Evolutionary conservation across 2,329 filamentous ascomycete species (phyloP).

Genomic region (Sordariomycetes sp.): DNA sequence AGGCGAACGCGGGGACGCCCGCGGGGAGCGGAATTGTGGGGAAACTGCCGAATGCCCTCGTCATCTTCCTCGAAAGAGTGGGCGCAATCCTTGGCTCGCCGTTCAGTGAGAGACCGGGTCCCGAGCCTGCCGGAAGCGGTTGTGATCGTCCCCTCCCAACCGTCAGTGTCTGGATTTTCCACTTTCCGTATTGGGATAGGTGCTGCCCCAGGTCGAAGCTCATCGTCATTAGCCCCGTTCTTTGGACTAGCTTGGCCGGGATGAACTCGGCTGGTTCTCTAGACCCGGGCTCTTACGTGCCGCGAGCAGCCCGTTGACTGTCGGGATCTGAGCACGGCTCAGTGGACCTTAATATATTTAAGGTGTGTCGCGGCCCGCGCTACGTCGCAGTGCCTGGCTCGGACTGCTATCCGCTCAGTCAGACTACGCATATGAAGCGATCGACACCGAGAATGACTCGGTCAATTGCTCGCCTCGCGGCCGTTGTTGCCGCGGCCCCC

Average conservation of each 20-base stretch:
- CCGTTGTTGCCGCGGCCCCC: slow-evolving; percentile 5
- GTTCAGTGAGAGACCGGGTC: too few relatives aligned
- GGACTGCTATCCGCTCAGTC: background rate
- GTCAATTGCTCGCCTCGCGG: background rate
- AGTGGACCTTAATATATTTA: background rate
- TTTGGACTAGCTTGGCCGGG: background rate
- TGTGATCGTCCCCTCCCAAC: background rate
- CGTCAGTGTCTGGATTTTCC: background rate
- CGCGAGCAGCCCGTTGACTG: too few relatives aligned
- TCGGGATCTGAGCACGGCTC: too few relatives aligned
- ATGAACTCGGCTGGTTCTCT: background rate
- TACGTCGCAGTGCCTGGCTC: background rate
- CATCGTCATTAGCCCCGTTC: background rate
- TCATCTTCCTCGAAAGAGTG: background rate
- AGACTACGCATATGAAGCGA: background rate
- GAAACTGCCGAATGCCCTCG: background rate
- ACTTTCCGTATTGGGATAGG: background rate
- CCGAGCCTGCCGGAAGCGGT: background rate
- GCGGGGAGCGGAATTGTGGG: background rate
- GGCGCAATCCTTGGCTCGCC: too few relatives aligned
- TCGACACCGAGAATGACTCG: background rate
- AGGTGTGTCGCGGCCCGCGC: background rate
- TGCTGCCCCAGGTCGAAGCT: background rate
- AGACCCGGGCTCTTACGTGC: background rate
- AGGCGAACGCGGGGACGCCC: background rate